phyloP scores from a whole-genome alignment of 208 protist genomes.

The Polymyxa betae region DNA sequence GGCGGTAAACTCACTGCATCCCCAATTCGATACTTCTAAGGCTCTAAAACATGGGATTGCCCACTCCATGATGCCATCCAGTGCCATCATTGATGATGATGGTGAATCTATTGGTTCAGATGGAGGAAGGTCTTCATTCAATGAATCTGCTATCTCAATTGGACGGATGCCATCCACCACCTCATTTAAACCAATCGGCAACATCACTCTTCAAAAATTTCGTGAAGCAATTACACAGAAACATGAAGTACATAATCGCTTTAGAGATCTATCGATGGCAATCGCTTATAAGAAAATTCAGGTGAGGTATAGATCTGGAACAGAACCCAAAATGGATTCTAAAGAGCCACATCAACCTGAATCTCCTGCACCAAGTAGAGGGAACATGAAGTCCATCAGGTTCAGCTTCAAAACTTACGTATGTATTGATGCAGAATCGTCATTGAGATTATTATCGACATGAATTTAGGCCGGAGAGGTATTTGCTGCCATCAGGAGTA shows the following conservation, averaged over 20 bases:
- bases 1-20: background rate
- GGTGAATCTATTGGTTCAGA: no score
- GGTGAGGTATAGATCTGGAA: background rate
- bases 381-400: background rate
- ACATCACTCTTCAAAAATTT: background rate
- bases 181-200: background rate
- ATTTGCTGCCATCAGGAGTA: background rate
- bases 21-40: background rate
- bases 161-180: background rate
- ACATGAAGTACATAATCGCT: background rate
- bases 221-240: background rate
- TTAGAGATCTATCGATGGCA: background rate
- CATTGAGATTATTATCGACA: no score
- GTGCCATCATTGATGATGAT: background rate
- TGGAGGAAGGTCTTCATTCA: background rate
- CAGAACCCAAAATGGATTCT: no score
- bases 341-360: no score
- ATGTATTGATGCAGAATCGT: no score
- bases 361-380: no score
- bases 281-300: background rate
- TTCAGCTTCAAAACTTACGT: constrained; percentile 6
- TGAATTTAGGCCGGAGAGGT: constrained; percentile 1
- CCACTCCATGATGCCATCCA: background rate
- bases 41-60: background rate
- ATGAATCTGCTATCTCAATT: background rate